Percentiles rank a stretch among this genome's conserved stretches.
Evolutionary conservation across 2,329 filamentous ascomycete species (phyloP).

Genomic region (Aaosphaeria arxii): DNA sequence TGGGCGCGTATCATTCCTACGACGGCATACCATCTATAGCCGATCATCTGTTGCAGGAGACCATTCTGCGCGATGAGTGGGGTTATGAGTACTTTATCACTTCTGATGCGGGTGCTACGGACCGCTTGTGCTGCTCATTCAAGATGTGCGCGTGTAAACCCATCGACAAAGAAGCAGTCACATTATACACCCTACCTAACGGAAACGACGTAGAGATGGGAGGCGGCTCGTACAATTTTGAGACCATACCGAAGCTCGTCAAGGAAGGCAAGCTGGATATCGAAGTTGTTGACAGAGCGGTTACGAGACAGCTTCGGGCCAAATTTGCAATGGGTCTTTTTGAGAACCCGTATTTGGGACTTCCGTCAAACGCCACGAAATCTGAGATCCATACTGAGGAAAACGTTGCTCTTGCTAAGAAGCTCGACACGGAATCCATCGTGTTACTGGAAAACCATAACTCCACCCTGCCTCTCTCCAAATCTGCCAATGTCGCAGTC

Average conservation of each 20-base stretch:
- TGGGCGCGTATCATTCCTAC: slow-evolving; percentile 74
- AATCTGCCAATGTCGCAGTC: slow-evolving; percentile 66
- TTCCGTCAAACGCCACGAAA: slow-evolving; percentile 53
- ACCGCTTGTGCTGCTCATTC: slow-evolving; percentile 64
- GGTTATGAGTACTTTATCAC: slow-evolving; percentile 68
- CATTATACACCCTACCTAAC: slow-evolving; percentile 60
- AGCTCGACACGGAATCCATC: slow-evolving; percentile 65
- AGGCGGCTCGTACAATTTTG: slow-evolving; percentile 67
- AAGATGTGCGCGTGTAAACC: slow-evolving; percentile 59
- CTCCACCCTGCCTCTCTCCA: slow-evolving; percentile 61
- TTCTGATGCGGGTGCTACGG: slow-evolving; percentile 68
- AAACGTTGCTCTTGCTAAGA: slow-evolving; percentile 59
- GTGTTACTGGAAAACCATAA: slow-evolving; percentile 73
- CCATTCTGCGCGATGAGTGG: slow-evolving; percentile 68
- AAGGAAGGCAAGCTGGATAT: slow-evolving; percentile 59
- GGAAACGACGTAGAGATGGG: slow-evolving; percentile 77
- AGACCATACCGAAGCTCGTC: slow-evolving; percentile 64
- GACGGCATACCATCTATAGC: slow-evolving; percentile 69
- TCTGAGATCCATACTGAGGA: slow-evolving; percentile 62
- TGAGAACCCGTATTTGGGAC: slow-evolving; percentile 64
- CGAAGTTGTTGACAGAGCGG: slow-evolving; percentile 62
- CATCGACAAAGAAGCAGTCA: slow-evolving; percentile 64
- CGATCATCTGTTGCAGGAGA: slow-evolving; percentile 62
- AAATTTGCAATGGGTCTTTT: slow-evolving; percentile 72
- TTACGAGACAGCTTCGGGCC: slow-evolving; percentile 61